A percentile compares a stretch with the other conserved stretches of the same genome.
Evolutionary conservation across 2,329 filamentous ascomycete species (phyloP).

Genomic region (Colletotrichum lini): DNA sequence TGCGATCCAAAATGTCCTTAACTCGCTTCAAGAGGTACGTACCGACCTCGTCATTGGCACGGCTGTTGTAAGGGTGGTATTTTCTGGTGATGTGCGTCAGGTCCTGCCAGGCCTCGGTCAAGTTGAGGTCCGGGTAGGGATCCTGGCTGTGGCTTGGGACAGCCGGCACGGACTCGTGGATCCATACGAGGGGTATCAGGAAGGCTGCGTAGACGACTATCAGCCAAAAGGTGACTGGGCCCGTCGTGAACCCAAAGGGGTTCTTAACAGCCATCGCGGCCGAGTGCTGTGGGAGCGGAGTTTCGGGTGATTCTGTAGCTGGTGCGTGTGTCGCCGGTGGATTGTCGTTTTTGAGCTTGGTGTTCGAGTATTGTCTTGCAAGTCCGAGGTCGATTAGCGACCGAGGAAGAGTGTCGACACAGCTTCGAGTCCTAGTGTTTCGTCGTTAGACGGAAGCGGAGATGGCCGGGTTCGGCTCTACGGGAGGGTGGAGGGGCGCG

Average conservation of each 20-base stretch:
- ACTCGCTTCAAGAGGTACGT: constrained; percentile 82
- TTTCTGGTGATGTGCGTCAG: constrained; percentile 80
- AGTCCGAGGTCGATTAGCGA: neutral
- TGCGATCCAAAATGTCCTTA: constrained; percentile 76
- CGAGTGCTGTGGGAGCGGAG: constrained; percentile 37
- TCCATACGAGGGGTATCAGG: constrained; percentile 77
- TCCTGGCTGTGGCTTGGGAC: constrained; percentile 67
- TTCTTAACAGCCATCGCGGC: constrained; percentile 54
- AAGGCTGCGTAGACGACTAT: constrained; percentile 84
- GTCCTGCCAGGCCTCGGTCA: constrained; percentile 90
- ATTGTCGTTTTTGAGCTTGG: neutral
- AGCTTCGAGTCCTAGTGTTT: constrained; percentile 4
- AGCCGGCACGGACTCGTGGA: constrained; percentile 82
- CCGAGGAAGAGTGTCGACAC: neutral
- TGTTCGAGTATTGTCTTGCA: constrained; percentile 16
- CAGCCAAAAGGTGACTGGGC: constrained; percentile 86
- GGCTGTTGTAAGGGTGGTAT: constrained; percentile 93
- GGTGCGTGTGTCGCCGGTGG: neutral
- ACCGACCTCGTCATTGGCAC: constrained; percentile 84
- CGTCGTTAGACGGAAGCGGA: neutral
- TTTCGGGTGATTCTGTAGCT: no score
- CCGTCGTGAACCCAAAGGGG: constrained; percentile 82
- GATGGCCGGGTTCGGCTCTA: constrained; percentile 1
- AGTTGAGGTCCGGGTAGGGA: constrained; percentile 76
- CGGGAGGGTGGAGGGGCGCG: neutral